Conservation (phyloP, 768 basidiomycete species). For the Lactarius quietus region DNA sequence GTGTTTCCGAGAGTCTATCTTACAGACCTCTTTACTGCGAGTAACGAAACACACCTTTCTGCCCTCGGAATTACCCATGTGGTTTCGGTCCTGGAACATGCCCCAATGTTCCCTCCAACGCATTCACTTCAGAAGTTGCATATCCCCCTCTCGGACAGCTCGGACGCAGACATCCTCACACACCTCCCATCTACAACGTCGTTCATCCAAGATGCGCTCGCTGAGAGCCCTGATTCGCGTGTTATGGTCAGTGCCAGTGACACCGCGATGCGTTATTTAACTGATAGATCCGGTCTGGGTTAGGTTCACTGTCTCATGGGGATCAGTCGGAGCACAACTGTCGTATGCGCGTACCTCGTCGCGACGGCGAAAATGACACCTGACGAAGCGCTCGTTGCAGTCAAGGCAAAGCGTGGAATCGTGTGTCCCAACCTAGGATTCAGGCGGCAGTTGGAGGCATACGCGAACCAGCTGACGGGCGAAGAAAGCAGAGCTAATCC, state of each 20-base stretch:
- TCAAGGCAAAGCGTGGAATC: constrained; percentile 29
- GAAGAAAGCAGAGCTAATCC: background rate
- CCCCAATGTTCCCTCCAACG: constrained; percentile 33
- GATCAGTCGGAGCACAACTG: constrained; percentile 70
- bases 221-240: constrained; percentile 40
- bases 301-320: constrained; percentile 80
- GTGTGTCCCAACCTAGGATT: constrained; percentile 35
- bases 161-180: constrained; percentile 39
- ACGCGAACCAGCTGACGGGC: background rate
- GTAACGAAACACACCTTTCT: constrained; percentile 42
- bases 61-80: constrained; percentile 75
- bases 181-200: constrained; percentile 48
- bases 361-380: constrained; percentile 31
- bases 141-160: constrained; percentile 46
- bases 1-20: constrained; percentile 56
- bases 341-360: constrained; percentile 66
- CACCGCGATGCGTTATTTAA: background rate
- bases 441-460: constrained; percentile 29
- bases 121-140: constrained; percentile 45
- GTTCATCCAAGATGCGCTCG: constrained; percentile 50
- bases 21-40: constrained; percentile 56
- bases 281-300: background rate
- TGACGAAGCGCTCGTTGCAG: constrained; percentile 30
- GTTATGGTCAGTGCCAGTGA: constrained; percentile 51
- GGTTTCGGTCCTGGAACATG: constrained; percentile 56